Conservation (phyloP, 176 grass and related monocot genomes). For the Elaeis guineensis region DNA sequence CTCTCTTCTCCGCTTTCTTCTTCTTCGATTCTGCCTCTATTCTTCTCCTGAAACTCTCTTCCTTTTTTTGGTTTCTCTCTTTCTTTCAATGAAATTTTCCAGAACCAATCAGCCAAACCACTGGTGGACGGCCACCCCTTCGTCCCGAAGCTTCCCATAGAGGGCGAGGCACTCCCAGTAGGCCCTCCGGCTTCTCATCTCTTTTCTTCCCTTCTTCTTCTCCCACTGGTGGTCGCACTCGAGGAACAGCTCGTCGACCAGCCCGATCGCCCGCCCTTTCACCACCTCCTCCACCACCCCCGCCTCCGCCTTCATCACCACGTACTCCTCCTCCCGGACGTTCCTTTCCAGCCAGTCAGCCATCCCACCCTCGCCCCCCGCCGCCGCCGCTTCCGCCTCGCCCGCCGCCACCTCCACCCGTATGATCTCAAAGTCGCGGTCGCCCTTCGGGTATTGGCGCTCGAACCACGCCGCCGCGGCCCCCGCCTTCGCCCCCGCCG, state of each 20-base stretch:
- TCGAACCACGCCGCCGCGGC: conserved; percentile 36
- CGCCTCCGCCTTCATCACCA: conserved; percentile 47
- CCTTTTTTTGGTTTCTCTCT: too few relatives aligned
- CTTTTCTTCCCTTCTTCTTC: conserved; percentile 4
- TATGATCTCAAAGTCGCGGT: conserved; percentile 39
- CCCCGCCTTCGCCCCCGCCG: background rate
- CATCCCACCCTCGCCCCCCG: background rate
- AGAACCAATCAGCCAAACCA: conserved; percentile 17
- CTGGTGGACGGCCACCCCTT: conserved; percentile 52
- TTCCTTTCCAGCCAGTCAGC: conserved; percentile 45
- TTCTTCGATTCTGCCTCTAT: too few relatives aligned
- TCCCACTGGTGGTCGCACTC: conserved; percentile 33
- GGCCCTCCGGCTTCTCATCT: conserved; percentile 18
- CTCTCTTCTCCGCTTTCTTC: too few relatives aligned
- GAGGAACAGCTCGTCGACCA: conserved; percentile 50
- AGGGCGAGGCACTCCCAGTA: conserved; percentile 56
- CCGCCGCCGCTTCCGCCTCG: background rate
- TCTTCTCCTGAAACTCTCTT: too few relatives aligned
- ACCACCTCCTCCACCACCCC: conserved; percentile 40
- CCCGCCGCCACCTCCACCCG: conserved; percentile 23
- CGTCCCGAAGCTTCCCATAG: conserved; percentile 45
- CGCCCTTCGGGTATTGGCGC: conserved; percentile 39
- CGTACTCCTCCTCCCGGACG: conserved; percentile 49
- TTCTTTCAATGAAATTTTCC: too few relatives aligned
- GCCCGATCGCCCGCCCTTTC: conserved; percentile 21